phyloP scores from a whole-genome alignment of 805 yeast genomes.

The Myxozyma neglecta region DNA sequence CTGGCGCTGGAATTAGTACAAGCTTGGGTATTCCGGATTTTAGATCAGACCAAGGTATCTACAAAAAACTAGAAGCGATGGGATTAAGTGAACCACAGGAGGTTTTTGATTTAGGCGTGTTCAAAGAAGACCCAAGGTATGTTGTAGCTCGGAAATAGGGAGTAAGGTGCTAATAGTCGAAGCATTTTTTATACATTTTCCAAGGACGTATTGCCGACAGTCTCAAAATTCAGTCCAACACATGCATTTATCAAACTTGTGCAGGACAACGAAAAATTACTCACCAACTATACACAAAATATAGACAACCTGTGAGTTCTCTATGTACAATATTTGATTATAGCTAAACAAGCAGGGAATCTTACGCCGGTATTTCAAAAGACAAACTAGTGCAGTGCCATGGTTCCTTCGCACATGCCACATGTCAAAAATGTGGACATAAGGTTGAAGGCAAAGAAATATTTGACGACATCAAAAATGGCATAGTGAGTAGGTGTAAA shows the following conservation, averaged over 20 bases:
- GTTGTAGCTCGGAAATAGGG: background rate
- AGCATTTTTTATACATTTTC: conserved; percentile 82
- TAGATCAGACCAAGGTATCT: conserved; percentile 84
- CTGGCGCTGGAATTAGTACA: conserved; percentile 94
- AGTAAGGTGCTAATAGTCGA: background rate
- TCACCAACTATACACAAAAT: conserved; percentile 87
- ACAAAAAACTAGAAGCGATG: conserved; percentile 62
- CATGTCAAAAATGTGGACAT: conserved; percentile 74
- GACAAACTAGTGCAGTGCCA: conserved; percentile 84
- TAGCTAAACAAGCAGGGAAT: conserved; percentile 7
- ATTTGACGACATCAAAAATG: conserved; percentile 56
- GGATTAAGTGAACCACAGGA: conserved; percentile 87
- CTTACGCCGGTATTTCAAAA: conserved; percentile 64
- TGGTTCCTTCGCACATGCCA: conserved; percentile 87
- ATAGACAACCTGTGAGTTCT: conserved; percentile 75
- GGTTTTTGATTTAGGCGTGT: conserved; percentile 74
- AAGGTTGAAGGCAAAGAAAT: conserved; percentile 65
- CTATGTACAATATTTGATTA: background rate
- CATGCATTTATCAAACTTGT: conserved; percentile 75
- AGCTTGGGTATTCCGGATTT: conserved; percentile 90
- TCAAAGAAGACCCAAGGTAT: conserved; percentile 63
- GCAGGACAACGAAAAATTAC: conserved; percentile 71
- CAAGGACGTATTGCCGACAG: conserved; percentile 77
- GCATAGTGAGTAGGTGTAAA: conserved; percentile 64
- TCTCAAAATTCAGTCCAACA: conserved; percentile 60